Conservation (phyloP, 2,329 filamentous ascomycete species). For the Ophiostoma sp. region DNA sequence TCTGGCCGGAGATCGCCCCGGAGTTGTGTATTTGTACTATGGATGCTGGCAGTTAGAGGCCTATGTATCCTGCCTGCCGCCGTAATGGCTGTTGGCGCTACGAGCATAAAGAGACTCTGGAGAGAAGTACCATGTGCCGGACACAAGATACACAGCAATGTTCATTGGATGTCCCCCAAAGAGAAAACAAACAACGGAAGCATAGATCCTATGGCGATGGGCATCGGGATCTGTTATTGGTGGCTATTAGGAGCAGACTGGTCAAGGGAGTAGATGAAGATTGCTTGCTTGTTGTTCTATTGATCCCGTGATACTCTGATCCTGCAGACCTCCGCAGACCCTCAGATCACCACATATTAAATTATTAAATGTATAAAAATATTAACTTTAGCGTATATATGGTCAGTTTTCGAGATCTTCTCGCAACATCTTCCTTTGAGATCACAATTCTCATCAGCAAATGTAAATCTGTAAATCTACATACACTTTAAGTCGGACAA, state of each 20-base stretch:
- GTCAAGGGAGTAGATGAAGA: background rate
- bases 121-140: conserved; percentile 4
- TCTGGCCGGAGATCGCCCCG: background rate
- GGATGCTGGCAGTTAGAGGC: too few relatives aligned
- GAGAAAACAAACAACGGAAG: background rate
- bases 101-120: background rate
- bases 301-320: too few relatives aligned
- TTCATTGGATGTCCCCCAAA: background rate
- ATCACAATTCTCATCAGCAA: background rate
- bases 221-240: too few relatives aligned
- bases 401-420: background rate
- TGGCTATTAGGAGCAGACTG: too few relatives aligned
- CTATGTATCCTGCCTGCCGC: background rate
- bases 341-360: too few relatives aligned
- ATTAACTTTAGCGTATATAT: too few relatives aligned
- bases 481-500: background rate
- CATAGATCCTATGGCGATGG: background rate
- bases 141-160: background rate
- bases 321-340: too few relatives aligned
- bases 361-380: too few relatives aligned
- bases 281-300: background rate
- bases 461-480: background rate
- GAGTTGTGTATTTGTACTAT: background rate
- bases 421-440: background rate
- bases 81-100: background rate